Evolutionary conservation across 2,329 filamentous ascomycete species (phyloP), one percentile per base, ranked within the genome.

Genomic region (Xylariaceae sp.): DNA sequence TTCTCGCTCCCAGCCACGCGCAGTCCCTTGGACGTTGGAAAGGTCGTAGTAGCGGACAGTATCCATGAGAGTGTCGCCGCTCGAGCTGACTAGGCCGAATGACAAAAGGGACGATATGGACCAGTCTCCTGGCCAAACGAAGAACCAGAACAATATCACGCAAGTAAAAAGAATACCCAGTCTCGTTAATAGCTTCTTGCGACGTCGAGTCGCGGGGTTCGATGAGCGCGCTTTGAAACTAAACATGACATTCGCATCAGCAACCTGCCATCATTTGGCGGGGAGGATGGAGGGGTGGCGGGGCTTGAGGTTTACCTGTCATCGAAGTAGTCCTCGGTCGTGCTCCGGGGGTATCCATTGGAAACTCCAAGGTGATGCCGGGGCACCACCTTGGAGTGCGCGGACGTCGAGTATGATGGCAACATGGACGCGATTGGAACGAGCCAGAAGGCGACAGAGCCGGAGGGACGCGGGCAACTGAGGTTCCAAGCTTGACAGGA

Each of bases 21-120:
- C 90, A 6, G 92, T 94, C 51, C 94, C 94, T 72, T 94, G 89
- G 4, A 96, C 91, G 72, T 94, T 90, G 66, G 88, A 88, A 64
- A 99, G 81, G 73, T 99, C 94, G 76, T 97, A 97, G 77, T 99
- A 97, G 73, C 93, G 90, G 62, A 99, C 90, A 1, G 93, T 97
- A 73, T 97, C 91, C 59, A 97, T 85, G 70, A 96, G 87, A 64
- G 90, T 83, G 66, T 89, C 87, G 55, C 88, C 85, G 55, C 79
- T 77, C 18, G 82, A 78, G 45, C 86, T 85, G 54, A 92, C 77
- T 42, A 93, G 80, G 35, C 88, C 89, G 53, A 95, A 78, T 0
- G 89, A 88, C 71, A 77, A 82, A 71, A 78, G 80, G 72, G 77
- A 90, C 66, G 77, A 86, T 68, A 78, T 79, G 66, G 76, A 84